Base-by-base conservation (phyloP, 352 stramenopile species). In the Discostella stelligera region DNA sequence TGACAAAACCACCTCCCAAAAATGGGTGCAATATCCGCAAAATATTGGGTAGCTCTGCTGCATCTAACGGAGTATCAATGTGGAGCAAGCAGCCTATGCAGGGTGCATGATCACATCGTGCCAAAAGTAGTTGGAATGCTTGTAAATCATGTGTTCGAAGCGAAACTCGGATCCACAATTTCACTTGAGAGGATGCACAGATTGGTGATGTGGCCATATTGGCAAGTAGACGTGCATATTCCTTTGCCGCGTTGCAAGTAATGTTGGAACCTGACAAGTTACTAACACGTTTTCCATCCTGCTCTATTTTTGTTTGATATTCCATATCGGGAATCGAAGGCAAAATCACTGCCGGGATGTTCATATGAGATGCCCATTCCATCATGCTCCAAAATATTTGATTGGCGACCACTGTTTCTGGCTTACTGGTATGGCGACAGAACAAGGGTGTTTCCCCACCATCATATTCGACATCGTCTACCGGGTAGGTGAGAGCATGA, bases 351-450 rank as follows among this genome's bases (percentile, higher is more conserved):
- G 96, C 95, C 0, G 95, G 89, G 30, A 99, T 91, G 1, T 93
- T 95, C 50, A 99, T 90, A 84, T 99, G 97, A 48, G 91, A 95
- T 20, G 95, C 96, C 96, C 96, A 99, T 56, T 95, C 94, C 30
- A 99, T 83, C 79, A 98, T 96, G 16, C 55, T 55, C 21, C 32
- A 54, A 4, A 88, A 44, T 32, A 74, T 63, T 25, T 41, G 18
- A 16, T 68, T 39, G 5, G 74, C 65, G 16, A 69, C 46, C 6
- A 61, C 39, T 32, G 32, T 52, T 37, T 37, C 60, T 11, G 44
- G 23, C 16, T 41, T 32, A 32, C 2, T 32, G 27, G 27, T 6
- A 6, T 32, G 27, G 27, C 27, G 27, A 32, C 5, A 32, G 5
- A 32, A 32, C 5, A 32, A 32, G 2, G 27, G 27, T 32, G 27